A percentile compares a stretch with the other conserved stretches of the same genome.
These are phyloP conservation scores for Elongisporangium senticosum DNA, from an alignment of 352 stramenopile species.

Conservation along the genomic window DNA sequence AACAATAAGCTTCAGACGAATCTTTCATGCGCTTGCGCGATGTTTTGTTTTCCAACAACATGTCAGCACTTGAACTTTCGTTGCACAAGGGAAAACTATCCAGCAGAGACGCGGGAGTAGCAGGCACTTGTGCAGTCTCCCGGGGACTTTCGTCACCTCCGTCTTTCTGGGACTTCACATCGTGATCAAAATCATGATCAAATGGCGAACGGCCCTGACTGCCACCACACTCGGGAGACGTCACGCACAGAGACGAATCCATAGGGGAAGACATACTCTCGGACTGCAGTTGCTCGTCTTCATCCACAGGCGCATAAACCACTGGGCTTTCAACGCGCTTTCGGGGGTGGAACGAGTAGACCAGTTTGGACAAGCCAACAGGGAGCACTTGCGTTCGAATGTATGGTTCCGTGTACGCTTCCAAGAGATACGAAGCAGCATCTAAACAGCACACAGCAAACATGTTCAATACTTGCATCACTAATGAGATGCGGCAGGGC, in stretches of 20 bases:
- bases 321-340: slow-evolving; percentile 50
- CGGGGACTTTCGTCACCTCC: slow-evolving; percentile 44
- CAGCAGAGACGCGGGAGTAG: slow-evolving; percentile 28
- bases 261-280: slow-evolving; percentile 43
- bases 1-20: slow-evolving; percentile 38
- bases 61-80: slow-evolving; percentile 76
- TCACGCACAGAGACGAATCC: slow-evolving; percentile 66
- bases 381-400: slow-evolving; percentile 72
- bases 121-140: slow-evolving; percentile 36
- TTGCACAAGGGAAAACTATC: slow-evolving; percentile 56
- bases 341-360: slow-evolving; percentile 63
- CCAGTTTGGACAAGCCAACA: slow-evolving; percentile 63
- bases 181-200: slow-evolving; percentile 71
- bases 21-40: slow-evolving; percentile 45
- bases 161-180: slow-evolving; percentile 47
- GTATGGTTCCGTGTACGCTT: slow-evolving; percentile 74
- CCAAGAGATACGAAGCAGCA: slow-evolving; percentile 70
- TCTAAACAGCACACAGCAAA: slow-evolving; percentile 65
- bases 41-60: slow-evolving; percentile 46
- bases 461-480: slow-evolving; percentile 55
- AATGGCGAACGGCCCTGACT: slow-evolving; percentile 65
- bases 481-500: slow-evolving; percentile 29
- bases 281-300: slow-evolving; percentile 36
- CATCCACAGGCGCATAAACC: slow-evolving; percentile 33
- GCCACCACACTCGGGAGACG: slow-evolving; percentile 63